Base-by-base conservation (phyloP, 805 yeast species). In the Candida corydali region DNA sequence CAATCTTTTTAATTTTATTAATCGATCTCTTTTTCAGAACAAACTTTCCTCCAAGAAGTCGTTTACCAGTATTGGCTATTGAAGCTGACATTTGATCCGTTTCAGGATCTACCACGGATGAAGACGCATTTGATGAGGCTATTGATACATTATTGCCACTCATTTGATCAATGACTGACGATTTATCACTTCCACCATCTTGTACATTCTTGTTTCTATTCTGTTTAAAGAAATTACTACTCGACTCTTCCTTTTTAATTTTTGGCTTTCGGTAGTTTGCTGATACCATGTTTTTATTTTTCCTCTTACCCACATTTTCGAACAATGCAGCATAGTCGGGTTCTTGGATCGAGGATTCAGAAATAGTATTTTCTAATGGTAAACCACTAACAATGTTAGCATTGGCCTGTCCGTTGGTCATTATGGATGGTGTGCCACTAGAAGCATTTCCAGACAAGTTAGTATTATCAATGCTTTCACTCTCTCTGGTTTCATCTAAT, bases 301-400 rank as follows among this genome's bases (percentile, higher is more conserved):
- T 58, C 23, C 72, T 43, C 38, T 66, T 67, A 1, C 71, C 71
- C 4, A 67, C 70, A 30, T 62, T 63, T 38, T 66, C 63, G 46
- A 67, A 67, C 19, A 67, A 53, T 4, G 72, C 70, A 3, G 64
- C 71, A 44, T 67, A 67, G 44, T 67, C 66, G 2, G 72, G 72
- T 36, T 59, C 65, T 14, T 37, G 33, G 8, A 25, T 30, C 29
- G 45, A 31, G 26, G 42, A 12, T 38, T 48, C 35, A 33, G 38
- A 34, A 3, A 31, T 14, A 11, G 44, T 12, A 20, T 23, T 16
- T 17, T 40, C 44, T 34, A 40, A 33, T 3, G 15, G 9, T 9
- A 22, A 5, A 5, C n/a, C 22, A 16, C 11, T 29, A 4, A 4
- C 4, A 8, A 8, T 7, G 5, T 26, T 7, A 12, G 15, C 9